These are phyloP conservation scores for Yamadazyma aaseri DNA, from an alignment of 1,139 yeast genomes.

Conservation along the genomic window DNA sequence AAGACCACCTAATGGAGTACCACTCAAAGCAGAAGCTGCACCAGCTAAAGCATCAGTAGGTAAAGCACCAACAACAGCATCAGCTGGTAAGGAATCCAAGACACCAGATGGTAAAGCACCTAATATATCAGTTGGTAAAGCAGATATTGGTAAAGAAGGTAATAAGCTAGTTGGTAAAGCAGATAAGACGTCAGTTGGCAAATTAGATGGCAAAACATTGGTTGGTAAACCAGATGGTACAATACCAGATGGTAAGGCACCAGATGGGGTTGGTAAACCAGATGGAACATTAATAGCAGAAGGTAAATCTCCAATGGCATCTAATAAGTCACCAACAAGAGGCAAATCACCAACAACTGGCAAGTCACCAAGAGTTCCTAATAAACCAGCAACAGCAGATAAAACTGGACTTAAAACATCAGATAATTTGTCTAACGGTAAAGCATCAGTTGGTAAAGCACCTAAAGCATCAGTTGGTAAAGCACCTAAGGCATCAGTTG, in stretches of 20 bases:
- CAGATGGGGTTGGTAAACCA: conserved; percentile 12
- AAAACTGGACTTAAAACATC: conserved; percentile 7
- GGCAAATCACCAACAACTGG: conserved; percentile 14
- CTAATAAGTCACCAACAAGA: conserved; percentile 11
- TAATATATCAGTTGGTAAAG: conserved; percentile 3
- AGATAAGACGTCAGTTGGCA: conserved; percentile 6
- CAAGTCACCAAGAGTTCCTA: conserved; percentile 7
- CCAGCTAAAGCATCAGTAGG: not conserved
- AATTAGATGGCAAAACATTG: conserved; percentile 5
- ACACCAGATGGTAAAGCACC: conserved; percentile 9
- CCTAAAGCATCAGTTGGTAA: conserved; percentile 4
- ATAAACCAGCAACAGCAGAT: conserved; percentile 8
- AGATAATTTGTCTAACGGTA: conserved; percentile 3
- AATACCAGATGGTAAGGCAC: conserved; percentile 8
- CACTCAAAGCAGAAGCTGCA: not conserved
- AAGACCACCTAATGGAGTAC: not conserved
- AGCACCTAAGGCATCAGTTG: conserved; percentile 4
- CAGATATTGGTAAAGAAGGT: conserved; percentile 7
- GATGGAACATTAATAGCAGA: conserved; percentile 9
- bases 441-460: conserved; percentile 7
- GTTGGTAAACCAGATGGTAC: conserved; percentile 6
- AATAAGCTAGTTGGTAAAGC: conserved; percentile 11
- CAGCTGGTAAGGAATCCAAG: conserved; percentile 4
- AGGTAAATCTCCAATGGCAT: conserved; percentile 11
- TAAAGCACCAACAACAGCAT: conserved; percentile 1